These are phyloP conservation scores for Colletotrichum tanaceti DNA, from an alignment of 2,329 filamentous ascomycete genomes.

Conservation along the genomic window DNA sequence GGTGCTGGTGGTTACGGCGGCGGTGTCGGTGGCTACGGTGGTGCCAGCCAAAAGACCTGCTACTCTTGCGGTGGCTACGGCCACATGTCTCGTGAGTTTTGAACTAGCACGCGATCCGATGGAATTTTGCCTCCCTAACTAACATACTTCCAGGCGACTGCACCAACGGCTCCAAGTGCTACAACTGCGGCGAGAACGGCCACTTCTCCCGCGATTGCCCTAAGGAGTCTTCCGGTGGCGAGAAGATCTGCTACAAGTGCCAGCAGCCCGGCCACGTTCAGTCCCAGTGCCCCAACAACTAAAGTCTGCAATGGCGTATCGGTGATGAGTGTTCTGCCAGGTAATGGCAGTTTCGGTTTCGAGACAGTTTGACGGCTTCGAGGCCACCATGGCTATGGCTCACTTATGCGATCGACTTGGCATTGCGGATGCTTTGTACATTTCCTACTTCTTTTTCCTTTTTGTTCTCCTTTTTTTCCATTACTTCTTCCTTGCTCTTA, in stretches of 20 bases:
- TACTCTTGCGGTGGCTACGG: slow-evolving; percentile 98
- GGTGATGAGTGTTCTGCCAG: slow-evolving; percentile 39
- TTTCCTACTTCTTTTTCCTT: slow-evolving; percentile 26
- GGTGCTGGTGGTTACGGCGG: slow-evolving; percentile 56
- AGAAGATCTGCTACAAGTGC: slow-evolving; percentile 99
- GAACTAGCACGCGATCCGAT: neutral
- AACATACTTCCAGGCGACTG: slow-evolving; percentile 74
- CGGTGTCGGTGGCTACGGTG: slow-evolving; percentile 57
- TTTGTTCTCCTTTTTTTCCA: neutral
- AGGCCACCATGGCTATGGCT: slow-evolving; percentile 27
- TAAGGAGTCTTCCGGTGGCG: slow-evolving; percentile 84
- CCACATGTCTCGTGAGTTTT: slow-evolving; percentile 86
- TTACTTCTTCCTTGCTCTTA: slow-evolving; percentile 36
- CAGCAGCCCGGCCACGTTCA: slow-evolving; percentile 88
- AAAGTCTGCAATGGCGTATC: slow-evolving; percentile 46
- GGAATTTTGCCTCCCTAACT: slow-evolving; percentile 25
- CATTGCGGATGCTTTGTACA: slow-evolving; percentile 40
- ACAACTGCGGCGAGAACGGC: slow-evolving; percentile 96
- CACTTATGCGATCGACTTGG: slow-evolving; percentile 37
- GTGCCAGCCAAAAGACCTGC: slow-evolving; percentile 82
- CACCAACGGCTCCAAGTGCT: slow-evolving; percentile 99
- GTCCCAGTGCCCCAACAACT: slow-evolving; percentile 89
- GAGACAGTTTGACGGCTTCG: slow-evolving; percentile 30
- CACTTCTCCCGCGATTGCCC: slow-evolving; percentile 97
- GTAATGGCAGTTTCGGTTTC: slow-evolving; percentile 25